These are phyloP conservation scores for Helianthus annuus DNA, from an alignment of 129 eudicot species.

Conservation along the genomic window HanXRQr2.0-SUNRISE NC_035449.2:9055113-9055612, in stretches of 20 bases:
- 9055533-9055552: background rate
- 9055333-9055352: constrained; percentile 34
- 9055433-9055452: constrained; percentile 37
- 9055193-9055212: constrained; percentile 32
- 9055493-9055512: constrained; percentile 19
- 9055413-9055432: constrained; percentile 44
- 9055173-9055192: constrained; percentile 41
- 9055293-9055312: no score
- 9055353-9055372: constrained; percentile 30
- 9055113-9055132: no score
- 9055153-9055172: constrained; percentile 39
- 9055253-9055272: constrained; percentile 9
- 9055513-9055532: background rate
- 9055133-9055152: constrained; percentile 11
- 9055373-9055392: constrained; percentile 11
- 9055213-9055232: constrained; percentile 31
- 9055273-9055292: background rate
- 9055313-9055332: background rate
- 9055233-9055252: constrained; percentile 31
- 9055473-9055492: constrained; percentile 28
- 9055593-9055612: constrained; percentile 57
- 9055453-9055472: constrained; percentile 37
- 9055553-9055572: background rate
- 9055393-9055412: constrained; percentile 44
- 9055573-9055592: constrained; percentile 21